A percentile compares a stretch with the other conserved stretches of the same genome.
These are phyloP conservation scores for Santalum album DNA, from an alignment of 164 flowering plant species.

Conservation along the genomic window DNA sequence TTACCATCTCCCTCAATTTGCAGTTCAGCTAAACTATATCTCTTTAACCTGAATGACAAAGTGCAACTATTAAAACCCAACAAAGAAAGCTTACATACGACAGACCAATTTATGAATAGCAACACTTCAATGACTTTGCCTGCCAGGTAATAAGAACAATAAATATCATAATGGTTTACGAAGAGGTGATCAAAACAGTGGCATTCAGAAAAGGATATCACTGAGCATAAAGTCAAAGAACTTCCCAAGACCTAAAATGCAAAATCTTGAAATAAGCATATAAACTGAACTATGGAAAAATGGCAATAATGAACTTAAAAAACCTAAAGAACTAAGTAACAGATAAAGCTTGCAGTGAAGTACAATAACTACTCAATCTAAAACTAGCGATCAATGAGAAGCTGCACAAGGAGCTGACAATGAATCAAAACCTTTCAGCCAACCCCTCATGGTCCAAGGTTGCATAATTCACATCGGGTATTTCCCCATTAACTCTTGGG, in stretches of 20 bases:
- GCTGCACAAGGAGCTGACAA: background rate
- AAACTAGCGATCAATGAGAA: background rate
- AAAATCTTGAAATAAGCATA: background rate
- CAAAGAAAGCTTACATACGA: background rate
- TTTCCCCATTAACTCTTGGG: slow-evolving; percentile 68
- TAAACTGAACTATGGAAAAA: background rate
- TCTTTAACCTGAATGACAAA: slow-evolving; percentile 46
- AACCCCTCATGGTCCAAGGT: slow-evolving; percentile 72
- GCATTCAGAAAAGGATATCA: too few species aligned
- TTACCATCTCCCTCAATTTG: slow-evolving; percentile 95
- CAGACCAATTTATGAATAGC: background rate
- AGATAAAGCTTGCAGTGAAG: too few species aligned
- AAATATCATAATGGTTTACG: background rate
- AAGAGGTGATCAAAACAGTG: too few species aligned
- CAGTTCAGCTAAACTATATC: slow-evolving; percentile 75
- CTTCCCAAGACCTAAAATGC: background rate
- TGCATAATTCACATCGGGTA: slow-evolving; percentile 78
- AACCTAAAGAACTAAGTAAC: too few species aligned
- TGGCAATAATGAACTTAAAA: background rate
- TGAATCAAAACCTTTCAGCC: slow-evolving; percentile 47
- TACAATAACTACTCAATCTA: too few species aligned
- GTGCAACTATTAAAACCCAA: slow-evolving; percentile 8
- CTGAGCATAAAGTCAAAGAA: too few species aligned
- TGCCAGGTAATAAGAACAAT: background rate
- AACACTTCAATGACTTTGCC: background rate